These are phyloP conservation scores for Priceomyces melissophilus DNA, from an alignment of 805 yeast genomes.

Conservation along the genomic window DNA sequence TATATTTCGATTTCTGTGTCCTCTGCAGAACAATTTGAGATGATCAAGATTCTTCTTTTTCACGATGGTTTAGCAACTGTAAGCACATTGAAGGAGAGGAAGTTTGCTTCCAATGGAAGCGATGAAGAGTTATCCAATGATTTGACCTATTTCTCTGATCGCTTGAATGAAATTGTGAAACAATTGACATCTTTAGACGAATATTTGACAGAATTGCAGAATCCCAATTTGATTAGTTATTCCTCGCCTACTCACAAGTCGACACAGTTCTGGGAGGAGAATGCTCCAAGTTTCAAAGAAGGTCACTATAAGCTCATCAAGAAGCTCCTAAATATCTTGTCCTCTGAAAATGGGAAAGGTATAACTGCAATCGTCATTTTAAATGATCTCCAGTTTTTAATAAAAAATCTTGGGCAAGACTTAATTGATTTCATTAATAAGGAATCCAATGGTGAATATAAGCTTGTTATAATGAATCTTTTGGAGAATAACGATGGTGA, in stretches of 20 bases:
- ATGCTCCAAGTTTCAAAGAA: conserved; percentile 70
- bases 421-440: conserved; percentile 33
- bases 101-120: conserved; percentile 64
- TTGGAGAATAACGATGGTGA: conserved; percentile 67
- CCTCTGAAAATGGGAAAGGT: conserved; percentile 18
- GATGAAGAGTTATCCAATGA: conserved; percentile 87
- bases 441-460: conserved; percentile 53
- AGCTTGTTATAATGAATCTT: conserved; percentile 78
- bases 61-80: conserved; percentile 72
- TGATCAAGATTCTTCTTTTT: conserved; percentile 65
- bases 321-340: conserved; percentile 54
- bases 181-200: conserved; percentile 87
- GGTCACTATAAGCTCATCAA: conserved; percentile 71
- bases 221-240: conserved; percentile 72
- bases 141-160: conserved; percentile 53
- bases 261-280: conserved; percentile 86
- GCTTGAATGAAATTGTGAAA: conserved; percentile 69
- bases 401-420: conserved; percentile 38
- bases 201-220: conserved; percentile 77
- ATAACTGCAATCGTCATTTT: conserved; percentile 34
- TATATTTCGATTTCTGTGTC: conserved; percentile 39
- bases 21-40: conserved; percentile 37
- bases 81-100: conserved; percentile 72
- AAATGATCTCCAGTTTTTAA: conserved; percentile 41
- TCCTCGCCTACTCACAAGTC: conserved; percentile 86